phyloP scores from a whole-genome alignment of 2,329 filamentous ascomycete genomes.

The Diplodia intermedia region DNA sequence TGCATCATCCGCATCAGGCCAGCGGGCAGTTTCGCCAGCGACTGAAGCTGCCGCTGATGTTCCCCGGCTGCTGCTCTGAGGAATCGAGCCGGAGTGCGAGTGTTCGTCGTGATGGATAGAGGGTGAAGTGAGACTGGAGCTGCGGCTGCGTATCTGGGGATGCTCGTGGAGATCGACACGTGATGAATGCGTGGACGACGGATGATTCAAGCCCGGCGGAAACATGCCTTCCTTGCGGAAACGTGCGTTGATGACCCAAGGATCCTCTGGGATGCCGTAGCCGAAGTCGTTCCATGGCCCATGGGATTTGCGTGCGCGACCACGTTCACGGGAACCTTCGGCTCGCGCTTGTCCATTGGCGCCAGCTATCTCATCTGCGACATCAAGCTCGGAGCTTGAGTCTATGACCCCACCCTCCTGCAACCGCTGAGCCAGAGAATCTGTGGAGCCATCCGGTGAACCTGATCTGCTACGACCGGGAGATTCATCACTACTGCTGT shows the following conservation, averaged over 20 bases:
- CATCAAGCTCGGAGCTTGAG: conserved; percentile 28
- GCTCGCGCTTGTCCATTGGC: conserved; percentile 31
- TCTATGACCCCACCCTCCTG: conserved; percentile 25
- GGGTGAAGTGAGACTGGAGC: conserved; percentile 22
- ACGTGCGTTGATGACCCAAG: conserved; percentile 91
- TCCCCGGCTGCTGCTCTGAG: conserved; percentile 45
- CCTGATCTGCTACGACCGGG: conserved; percentile 31
- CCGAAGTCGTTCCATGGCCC: conserved; percentile 61
- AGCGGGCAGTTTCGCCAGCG: conserved; percentile 44
- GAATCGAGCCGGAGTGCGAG: conserved; percentile 13
- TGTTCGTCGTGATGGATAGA: conserved; percentile 25
- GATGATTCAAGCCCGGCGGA: conserved; percentile 57
- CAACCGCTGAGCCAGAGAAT: conserved; percentile 26
- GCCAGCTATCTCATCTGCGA: conserved; percentile 10
- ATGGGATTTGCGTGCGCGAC: conserved; percentile 51
- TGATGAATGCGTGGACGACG: conserved; percentile 58
- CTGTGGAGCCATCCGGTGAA: conserved; percentile 25
- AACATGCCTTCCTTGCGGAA: conserved; percentile 83
- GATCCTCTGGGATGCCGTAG: conserved; percentile 89
- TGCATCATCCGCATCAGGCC: conserved; percentile 64
- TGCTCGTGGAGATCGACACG: conserved; percentile 53
- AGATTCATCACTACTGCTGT: conserved; percentile 44
- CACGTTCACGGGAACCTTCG: conserved; percentile 38
- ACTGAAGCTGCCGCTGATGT: conserved; percentile 41
- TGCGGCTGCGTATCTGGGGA: conserved; percentile 20